Evolutionary conservation across 2,329 filamentous ascomycete genomes (phyloP), one percentile per base, ranked within the genome.

Genomic region (Fusarium robinianum): DNA sequence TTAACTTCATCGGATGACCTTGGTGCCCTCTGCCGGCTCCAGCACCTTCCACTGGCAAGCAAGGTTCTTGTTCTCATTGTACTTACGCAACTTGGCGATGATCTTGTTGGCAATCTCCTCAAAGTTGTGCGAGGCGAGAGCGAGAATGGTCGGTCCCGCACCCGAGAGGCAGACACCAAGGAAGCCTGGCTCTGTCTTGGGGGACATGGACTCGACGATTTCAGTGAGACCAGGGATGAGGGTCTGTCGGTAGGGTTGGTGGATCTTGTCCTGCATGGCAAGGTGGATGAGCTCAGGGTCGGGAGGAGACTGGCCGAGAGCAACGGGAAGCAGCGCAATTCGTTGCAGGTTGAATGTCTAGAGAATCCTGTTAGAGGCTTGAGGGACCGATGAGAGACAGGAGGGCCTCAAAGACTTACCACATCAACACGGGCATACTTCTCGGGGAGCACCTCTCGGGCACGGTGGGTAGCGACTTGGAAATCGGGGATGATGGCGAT

Each of bases 251-350:
- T 99, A 97, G 29, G 90, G 94, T 71, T 99, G 94, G 73, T 99
- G 94, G 49, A 99, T 83, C 72, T 91, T 95, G 75, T 99, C 94
- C 72, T 97, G 94, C 94, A 99, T 99, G 32, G 91, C 92, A 33
- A 95, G 84, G 73, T 95, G 95, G 67, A 99, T 99, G 69, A 95
- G 86, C 61, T 95, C 86, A 15, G 94, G 86, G 64, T 96, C 87
- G 2, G 91, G 92, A 8, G 94, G 92, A 6, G 88, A 92, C 67
- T 90, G 85, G 53, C 91, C 90, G 31, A 99, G 79, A 1, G 91
- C 91, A 8, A 90, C 89, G 21, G 92, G 91, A 9, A 99, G 80
- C 35, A 99, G 79, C 3, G 92, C 91, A 67, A 96, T 89, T 55
- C 94, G 82, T 72, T 97, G 94, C 61, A 97, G 78, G 72, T 99